Percentiles rank a stretch among this genome's conserved stretches.
These are phyloP conservation scores for Houttuynia cordata DNA, from an alignment of 164 flowering plant species.

Conservation along the genomic window DNA sequence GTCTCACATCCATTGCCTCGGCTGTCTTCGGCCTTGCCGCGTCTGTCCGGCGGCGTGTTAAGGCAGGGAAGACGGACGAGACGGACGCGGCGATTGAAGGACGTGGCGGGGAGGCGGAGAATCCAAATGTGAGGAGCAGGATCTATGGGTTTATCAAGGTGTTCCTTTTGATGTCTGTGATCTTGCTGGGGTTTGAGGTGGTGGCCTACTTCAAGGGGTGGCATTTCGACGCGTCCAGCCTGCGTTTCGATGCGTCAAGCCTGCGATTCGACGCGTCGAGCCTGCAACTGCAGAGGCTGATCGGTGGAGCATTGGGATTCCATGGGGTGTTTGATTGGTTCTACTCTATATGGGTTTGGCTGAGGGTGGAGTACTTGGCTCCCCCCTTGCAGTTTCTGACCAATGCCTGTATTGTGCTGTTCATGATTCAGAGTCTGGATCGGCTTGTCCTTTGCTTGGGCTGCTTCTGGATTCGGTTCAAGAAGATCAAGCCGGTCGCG, in stretches of 20 bases:
- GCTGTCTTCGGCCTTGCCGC: slow-evolving; percentile 40
- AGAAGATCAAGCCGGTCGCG: slow-evolving; percentile 63
- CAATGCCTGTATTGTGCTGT: slow-evolving; percentile 59
- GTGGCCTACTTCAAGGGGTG: slow-evolving; percentile 75
- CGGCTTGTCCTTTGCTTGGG: slow-evolving; percentile 72
- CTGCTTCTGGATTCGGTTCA: slow-evolving; percentile 81
- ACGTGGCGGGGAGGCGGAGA: slow-evolving; percentile 15
- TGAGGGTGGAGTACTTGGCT: slow-evolving; percentile 79
- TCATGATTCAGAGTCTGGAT: slow-evolving; percentile 77
- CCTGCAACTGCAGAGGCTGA: slow-evolving; percentile 31
- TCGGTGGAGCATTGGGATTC: slow-evolving; percentile 26
- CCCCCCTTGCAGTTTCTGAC: slow-evolving; percentile 83
- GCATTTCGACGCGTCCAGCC: slow-evolving; percentile 41
- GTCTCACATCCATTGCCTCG: slow-evolving; percentile 66
- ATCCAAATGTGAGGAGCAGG: slow-evolving; percentile 27
- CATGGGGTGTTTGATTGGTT: slow-evolving; percentile 42
- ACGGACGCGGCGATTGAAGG: slow-evolving; percentile 21
- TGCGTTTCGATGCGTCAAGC: slow-evolving; percentile 13
- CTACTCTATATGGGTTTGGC: slow-evolving; percentile 68
- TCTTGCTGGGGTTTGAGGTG: slow-evolving; percentile 59
- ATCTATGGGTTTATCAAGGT: slow-evolving; percentile 52
- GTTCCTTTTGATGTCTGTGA: slow-evolving; percentile 50
- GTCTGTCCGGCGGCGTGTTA: slow-evolving; percentile 60
- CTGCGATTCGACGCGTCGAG: slow-evolving; percentile 30
- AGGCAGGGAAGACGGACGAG: slow-evolving; percentile 59